Evolutionary conservation across 139 green algal genomes (phyloP).

Genomic region (Chlorokybus atmophyticus): DNA sequence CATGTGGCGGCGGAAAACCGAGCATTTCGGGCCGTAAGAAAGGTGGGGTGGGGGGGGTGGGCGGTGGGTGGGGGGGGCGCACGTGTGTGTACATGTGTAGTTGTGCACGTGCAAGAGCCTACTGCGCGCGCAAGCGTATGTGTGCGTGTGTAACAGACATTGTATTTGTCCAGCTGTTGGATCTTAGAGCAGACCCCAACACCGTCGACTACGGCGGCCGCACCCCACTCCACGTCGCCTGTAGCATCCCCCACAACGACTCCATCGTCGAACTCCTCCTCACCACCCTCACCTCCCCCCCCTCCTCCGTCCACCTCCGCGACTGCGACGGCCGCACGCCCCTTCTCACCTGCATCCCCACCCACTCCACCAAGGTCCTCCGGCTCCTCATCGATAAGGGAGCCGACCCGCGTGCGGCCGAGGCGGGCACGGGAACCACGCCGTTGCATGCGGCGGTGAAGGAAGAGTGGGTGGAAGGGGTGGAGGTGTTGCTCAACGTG

Average conservation of each 20-base stretch:
- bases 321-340: conserved; percentile 16
- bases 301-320: conserved; percentile 6
- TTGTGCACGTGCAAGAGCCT: too few relatives aligned
- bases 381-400: too few relatives aligned
- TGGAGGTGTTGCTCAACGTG: conserved; percentile 13
- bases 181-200: conserved; percentile 18
- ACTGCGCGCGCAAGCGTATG: too few relatives aligned
- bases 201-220: conserved; percentile 4
- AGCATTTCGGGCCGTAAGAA: conserved; percentile 9
- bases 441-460: too few relatives aligned
- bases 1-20: background rate
- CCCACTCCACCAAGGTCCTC: conserved; percentile 6
- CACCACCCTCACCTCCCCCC: conserved; percentile 1
- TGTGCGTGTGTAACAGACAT: too few relatives aligned
- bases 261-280: conserved; percentile 15
- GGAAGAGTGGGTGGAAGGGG: too few relatives aligned
- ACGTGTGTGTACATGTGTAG: too few relatives aligned
- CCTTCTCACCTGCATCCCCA: conserved; percentile 8
- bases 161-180: conserved; percentile 14
- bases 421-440: too few relatives aligned
- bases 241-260: conserved; percentile 7
- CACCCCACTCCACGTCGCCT: conserved; percentile 9
- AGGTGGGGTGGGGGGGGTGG: background rate
- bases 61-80: too few relatives aligned
- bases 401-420: too few relatives aligned